Base-by-base conservation (phyloP, 2,329 filamentous ascomycete genomes). In the Colletotrichum plurivorum region DNA sequence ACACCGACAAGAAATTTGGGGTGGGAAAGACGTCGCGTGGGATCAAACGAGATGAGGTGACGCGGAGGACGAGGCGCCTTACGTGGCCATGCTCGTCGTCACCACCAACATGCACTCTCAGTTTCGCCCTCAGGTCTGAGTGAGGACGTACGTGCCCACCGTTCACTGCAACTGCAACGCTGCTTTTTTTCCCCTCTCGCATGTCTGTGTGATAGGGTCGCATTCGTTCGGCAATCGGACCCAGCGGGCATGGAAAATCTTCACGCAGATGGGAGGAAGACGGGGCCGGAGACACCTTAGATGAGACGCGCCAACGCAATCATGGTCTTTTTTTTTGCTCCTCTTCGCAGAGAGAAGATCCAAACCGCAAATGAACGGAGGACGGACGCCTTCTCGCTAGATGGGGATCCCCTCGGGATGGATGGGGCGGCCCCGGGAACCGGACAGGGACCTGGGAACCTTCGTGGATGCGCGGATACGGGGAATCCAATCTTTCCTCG, bases 291-390 rank as follows among this genome's bases (percentile, higher is more conserved):
- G 25, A 18, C 57, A 27, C 45, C 54, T 55, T 55, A 43, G 48
- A 65, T 68, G 61, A 68, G 65, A 68, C 61, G 54, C 46, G 60
- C 48, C 60, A 31, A 68, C 48, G 61, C 65, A 67, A 65, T 54
- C 61, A 36, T 36, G 22, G 39, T 39, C 39, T 20, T 39, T 31
- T 31, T 41, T 22, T 31, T n/a, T n/a, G n/a, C 27, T 31, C 2
- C 27, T 31, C 27, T 31, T 31, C 22, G 22, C 4, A 31, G 27
- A 31, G 27, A 31, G 9, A 8, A 31, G 5, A 31, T 8, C 9
- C 27, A 31, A 31, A 31, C 27, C 8, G 43, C 46, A n/a, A 16
- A 58, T 31, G 20, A 48, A n/a, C 41, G 18, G 20, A 52, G 20
- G 16, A 25, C 49, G 27, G 27, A 31, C 27, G 7, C 27, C 9